These are phyloP conservation scores for Monosporascus sp. DNA, from an alignment of 2,329 filamentous ascomycete genomes.

Conservation along the genomic window DNA sequence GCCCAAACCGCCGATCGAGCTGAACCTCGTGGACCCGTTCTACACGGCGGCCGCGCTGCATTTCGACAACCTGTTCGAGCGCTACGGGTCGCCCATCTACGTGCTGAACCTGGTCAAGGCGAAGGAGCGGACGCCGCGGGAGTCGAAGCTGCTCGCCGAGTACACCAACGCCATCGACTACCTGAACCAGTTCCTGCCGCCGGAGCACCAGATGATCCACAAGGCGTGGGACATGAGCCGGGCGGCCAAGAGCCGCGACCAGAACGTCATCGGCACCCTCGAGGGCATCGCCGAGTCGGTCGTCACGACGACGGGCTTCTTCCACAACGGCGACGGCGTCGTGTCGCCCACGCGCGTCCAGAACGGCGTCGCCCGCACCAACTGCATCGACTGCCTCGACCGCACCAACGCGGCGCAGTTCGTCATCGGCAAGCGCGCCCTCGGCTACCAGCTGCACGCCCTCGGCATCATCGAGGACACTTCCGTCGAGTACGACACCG, in stretches of 20 bases:
- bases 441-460: constrained; percentile 88
- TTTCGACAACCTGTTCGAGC: constrained; percentile 89
- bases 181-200: constrained; percentile 87
- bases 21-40: constrained; percentile 94
- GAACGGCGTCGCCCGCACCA: constrained; percentile 89
- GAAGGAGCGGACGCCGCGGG: constrained; percentile 80
- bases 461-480: constrained; percentile 79
- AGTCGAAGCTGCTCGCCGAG: constrained; percentile 84
- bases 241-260: constrained; percentile 83
- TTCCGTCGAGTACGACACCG: constrained; percentile 85
- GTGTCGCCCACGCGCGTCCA: constrained; percentile 67
- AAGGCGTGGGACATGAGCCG: constrained; percentile 98
- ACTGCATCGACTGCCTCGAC: constrained; percentile 97
- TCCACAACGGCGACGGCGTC: constrained; percentile 79
- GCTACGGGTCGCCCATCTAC: constrained; percentile 90
- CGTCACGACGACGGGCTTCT: constrained; percentile 82
- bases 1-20: constrained; percentile 91
- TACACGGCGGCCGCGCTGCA: constrained; percentile 89
- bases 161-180: constrained; percentile 86
- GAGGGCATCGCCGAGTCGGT: constrained; percentile 88
- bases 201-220: constrained; percentile 81
- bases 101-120: constrained; percentile 88
- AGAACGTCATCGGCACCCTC: constrained; percentile 89
- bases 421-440: constrained; percentile 89
- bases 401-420: constrained; percentile 97